Conservation (phyloP, 1,284 basidiomycete genomes). For the Ganoderma sp. region DNA sequence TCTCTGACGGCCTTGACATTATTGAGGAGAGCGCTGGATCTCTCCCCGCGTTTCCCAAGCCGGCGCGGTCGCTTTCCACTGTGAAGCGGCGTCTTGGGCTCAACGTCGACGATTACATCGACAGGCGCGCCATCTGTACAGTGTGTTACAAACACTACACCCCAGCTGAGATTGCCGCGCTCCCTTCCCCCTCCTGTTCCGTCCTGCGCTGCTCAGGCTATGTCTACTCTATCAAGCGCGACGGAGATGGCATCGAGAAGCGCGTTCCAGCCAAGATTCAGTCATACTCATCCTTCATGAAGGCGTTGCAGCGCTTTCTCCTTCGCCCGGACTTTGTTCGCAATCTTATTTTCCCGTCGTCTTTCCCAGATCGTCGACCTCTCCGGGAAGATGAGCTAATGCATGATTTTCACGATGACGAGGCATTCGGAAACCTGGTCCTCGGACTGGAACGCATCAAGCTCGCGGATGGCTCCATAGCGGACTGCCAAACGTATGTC, state of each 20-base stretch:
- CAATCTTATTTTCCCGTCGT: not conserved
- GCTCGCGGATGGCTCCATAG: not conserved
- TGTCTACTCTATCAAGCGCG: not conserved
- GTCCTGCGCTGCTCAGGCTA: not conserved
- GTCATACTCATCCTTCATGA: not conserved
- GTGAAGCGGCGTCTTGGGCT: not conserved
- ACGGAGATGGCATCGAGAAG: not conserved
- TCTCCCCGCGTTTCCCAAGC: not conserved
- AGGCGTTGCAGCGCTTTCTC: not conserved
- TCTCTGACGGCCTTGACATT: not conserved
- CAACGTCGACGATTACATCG: conserved; percentile 1
- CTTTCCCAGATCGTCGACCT: not conserved
- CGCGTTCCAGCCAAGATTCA: not conserved
- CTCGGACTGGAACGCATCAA: not conserved
- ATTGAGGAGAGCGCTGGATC: not conserved
- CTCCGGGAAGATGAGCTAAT: conserved; percentile 1
- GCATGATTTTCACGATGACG: conserved; percentile 13
- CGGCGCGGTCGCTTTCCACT: not conserved
- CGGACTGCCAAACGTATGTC: not conserved
- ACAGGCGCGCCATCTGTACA: not conserved
- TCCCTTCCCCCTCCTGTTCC: not conserved
- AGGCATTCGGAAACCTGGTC: not conserved
- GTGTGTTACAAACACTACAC: not conserved
- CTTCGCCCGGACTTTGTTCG: not conserved
- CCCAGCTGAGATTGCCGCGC: not conserved